Evolutionary conservation across 176 grass and related monocot genomes (phyloP).

Genomic region (Leersia perrieri): DNA sequence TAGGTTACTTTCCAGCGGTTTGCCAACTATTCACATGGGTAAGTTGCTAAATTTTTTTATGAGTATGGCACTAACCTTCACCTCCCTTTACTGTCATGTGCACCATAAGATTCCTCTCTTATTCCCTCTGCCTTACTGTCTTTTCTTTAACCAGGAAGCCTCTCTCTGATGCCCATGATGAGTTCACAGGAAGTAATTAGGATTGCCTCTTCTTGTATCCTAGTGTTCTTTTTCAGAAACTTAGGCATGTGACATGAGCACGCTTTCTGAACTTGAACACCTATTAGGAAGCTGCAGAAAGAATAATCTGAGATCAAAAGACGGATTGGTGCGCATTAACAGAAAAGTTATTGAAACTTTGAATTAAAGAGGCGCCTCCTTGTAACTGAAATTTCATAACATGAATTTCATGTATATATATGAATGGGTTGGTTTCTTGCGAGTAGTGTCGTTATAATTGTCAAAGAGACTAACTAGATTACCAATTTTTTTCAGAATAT

Average conservation of each 20-base stretch:
- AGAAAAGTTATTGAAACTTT: background rate
- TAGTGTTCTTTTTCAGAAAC: background rate
- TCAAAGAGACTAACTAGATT: background rate
- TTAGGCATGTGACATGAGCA: constrained; percentile 41
- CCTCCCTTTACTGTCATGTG: constrained; percentile 48
- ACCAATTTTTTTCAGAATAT: background rate
- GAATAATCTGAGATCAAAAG: constrained; percentile 8
- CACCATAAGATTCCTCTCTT: constrained; percentile 46
- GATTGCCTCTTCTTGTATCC: constrained; percentile 23
- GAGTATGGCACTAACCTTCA: constrained; percentile 47
- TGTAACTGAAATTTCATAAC: background rate
- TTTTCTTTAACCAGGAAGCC: constrained; percentile 36
- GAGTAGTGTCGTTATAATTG: background rate
- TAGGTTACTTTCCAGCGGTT: constrained; percentile 53
- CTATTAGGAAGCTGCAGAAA: background rate
- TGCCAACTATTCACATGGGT: constrained; percentile 54
- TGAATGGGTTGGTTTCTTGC: background rate
- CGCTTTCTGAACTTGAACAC: constrained; percentile 21
- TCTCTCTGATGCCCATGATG: constrained; percentile 39
- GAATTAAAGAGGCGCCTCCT: background rate
- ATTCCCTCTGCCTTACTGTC: background rate
- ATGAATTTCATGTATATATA: background rate
- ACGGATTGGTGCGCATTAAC: background rate
- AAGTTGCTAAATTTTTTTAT: constrained; percentile 42
- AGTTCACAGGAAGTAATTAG: constrained; percentile 38